Evolutionary conservation across 257 asterid species (phyloP), one percentile per base, ranked within the genome.

Genomic region (Striga asiatica): DNA sequence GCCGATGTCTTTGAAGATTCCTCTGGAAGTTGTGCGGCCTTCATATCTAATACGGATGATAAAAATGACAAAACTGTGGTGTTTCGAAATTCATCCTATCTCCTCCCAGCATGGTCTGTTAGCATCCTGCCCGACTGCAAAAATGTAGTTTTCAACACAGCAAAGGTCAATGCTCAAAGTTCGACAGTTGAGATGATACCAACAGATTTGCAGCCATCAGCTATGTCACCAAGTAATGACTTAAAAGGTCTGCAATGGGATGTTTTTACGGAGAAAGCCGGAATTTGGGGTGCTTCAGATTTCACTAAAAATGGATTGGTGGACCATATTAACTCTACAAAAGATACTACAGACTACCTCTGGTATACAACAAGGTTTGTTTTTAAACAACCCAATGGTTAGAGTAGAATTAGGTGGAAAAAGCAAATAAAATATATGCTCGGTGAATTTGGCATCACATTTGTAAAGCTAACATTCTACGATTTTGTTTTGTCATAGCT

Each of bases 31-130:
- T 88, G 97, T 67, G 76, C 85, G 55, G 94, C 95, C 64, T 82
- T 84, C 61, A 80, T 84, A 52, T 67, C 97, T 24, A 88, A 88
- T 71, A 74, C 70, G 80, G 95, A 85, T 72, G 89, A 78, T 54
- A 81, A 68, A 78, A 72, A 72, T 71, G 92, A 73, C 55, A 76
- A 62, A 60, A 66, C 60, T 43, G 86, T 82, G 9, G 66, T 62
- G 68, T 88, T 88, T 61, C 81, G 80, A 37, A 82, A 85, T 69
- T 59, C 67, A 62, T 77, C 91, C 19, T 75, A 78, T 68, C 14
- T 66, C 70, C 76, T 88, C 60, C 92, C 95, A 45, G 94, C 97
- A 72, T 85, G 95, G 97, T 88, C 97, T 34, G 92, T 88, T 61
- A 88, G 94, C 79, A 85, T 88, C 65, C 71, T 88, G 50, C 95